Percentiles rank a stretch among this genome's conserved stretches.
Conservation (phyloP, 2,329 filamentous ascomycete species). For the Calonectria pseudoturangicola region DNA sequence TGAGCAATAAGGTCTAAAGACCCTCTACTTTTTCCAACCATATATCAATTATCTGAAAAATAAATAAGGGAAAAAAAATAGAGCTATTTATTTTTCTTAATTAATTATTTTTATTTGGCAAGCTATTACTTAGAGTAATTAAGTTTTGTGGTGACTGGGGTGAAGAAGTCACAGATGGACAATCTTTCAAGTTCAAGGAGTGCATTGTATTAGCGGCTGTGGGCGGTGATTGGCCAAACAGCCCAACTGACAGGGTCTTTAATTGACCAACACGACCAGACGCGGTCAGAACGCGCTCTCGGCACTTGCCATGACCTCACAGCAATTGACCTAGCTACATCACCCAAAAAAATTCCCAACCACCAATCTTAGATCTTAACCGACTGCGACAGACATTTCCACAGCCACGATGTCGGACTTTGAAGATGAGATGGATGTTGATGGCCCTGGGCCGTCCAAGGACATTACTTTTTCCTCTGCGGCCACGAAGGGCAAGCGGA, state of each 20-base stretch:
- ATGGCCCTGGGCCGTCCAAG: slow-evolving; percentile 67
- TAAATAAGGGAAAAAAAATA: no score
- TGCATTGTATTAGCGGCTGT: slow-evolving; percentile 4
- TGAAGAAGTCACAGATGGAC: no score
- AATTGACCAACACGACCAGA: slow-evolving; percentile 56
- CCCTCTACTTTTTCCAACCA: no score
- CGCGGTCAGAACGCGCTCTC: slow-evolving; percentile 58
- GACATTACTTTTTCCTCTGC: slow-evolving; percentile 83
- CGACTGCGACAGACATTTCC: not conserved
- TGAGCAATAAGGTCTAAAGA: slow-evolving; percentile 6
- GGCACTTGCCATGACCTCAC: slow-evolving; percentile 53
- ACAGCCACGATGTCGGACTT: slow-evolving; percentile 72
- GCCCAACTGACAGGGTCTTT: slow-evolving; percentile 47
- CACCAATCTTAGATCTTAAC: not conserved
- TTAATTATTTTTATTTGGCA: no score
- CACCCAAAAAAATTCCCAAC: slow-evolving; percentile 19
- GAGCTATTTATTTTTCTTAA: no score
- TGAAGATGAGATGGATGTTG: slow-evolving; percentile 78
- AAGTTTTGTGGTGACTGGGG: no score
- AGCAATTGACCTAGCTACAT: slow-evolving; percentile 35
- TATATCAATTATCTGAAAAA: no score
- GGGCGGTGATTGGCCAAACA: slow-evolving; percentile 40
- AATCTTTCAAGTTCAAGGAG: not conserved
- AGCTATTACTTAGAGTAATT: no score
- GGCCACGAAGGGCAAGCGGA: slow-evolving; percentile 90